These are phyloP conservation scores for Elymus sibiricus DNA, from an alignment of 176 grass and related monocot species.

Conservation along the genomic window DNA sequence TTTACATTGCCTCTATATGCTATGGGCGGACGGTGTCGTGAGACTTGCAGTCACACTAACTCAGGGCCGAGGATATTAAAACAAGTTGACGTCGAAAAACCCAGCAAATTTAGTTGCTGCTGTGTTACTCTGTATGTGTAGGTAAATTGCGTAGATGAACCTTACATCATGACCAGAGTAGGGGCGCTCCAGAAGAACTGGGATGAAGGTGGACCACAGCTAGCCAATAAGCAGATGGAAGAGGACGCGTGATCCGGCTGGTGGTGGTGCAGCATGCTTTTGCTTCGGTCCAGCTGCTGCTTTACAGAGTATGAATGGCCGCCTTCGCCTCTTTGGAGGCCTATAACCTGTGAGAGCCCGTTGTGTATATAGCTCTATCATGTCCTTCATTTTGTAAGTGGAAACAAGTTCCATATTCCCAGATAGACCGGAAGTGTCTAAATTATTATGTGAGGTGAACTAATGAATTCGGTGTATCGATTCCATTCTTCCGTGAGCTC, in stretches of 20 bases:
- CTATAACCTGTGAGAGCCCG: constrained; percentile 30
- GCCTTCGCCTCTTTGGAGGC: constrained; percentile 35
- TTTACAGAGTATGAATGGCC: constrained; percentile 26
- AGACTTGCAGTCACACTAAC: constrained; percentile 32
- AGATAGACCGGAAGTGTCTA: constrained; percentile 33
- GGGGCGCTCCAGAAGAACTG: constrained; percentile 19
- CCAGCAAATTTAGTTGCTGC: constrained; percentile 38
- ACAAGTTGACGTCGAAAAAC: constrained; percentile 22
- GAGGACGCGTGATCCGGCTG: constrained; percentile 20
- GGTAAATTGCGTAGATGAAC: constrained; percentile 43
- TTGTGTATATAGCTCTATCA: constrained; percentile 54
- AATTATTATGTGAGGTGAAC: constrained; percentile 36
- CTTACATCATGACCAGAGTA: constrained; percentile 32
- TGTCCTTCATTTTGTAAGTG: constrained; percentile 37
- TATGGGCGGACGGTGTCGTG: constrained; percentile 79
- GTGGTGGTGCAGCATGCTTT: constrained; percentile 35
- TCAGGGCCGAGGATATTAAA: constrained; percentile 27
- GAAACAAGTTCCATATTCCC: constrained; percentile 41
- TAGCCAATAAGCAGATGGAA: constrained; percentile 41
- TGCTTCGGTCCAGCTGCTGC: constrained; percentile 33
- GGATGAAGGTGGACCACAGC: constrained; percentile 5
- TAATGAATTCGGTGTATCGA: constrained; percentile 23
- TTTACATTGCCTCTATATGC: constrained; percentile 95
- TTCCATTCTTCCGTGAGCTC: constrained; percentile 32
- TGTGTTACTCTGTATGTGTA: constrained; percentile 46